Percentiles rank a stretch among this genome's conserved stretches.
phyloP scores from a whole-genome alignment of 2,329 filamentous ascomycete species.

The Xylaria sp. region DNA sequence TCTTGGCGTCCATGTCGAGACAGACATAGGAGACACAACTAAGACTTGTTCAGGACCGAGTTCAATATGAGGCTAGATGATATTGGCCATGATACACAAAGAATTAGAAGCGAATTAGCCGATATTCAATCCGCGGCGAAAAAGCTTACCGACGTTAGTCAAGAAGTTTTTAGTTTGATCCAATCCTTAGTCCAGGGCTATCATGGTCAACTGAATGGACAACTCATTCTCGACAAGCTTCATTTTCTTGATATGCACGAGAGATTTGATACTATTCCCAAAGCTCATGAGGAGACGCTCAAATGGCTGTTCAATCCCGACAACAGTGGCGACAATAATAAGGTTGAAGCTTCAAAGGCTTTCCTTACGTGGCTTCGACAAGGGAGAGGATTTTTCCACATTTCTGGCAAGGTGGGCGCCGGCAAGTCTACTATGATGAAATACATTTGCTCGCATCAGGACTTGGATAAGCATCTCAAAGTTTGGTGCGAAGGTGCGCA shows the following conservation, averaged over 20 bases:
- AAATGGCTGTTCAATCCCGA: slow-evolving; percentile 14
- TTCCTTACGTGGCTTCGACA: slow-evolving; percentile 28
- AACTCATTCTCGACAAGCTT: slow-evolving; percentile 19
- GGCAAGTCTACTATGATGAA: slow-evolving; percentile 37
- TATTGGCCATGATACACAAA: neutral
- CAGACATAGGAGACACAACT: neutral
- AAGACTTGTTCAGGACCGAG: slow-evolving; percentile 1
- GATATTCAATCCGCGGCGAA: neutral
- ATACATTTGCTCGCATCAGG: slow-evolving; percentile 20
- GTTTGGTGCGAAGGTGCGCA: slow-evolving; percentile 20
- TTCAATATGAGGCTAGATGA: neutral
- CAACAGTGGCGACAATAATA: neutral
- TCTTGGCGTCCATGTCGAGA: neutral
- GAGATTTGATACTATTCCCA: slow-evolving; percentile 26
- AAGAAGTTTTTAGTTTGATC: neutral
- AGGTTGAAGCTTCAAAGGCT: slow-evolving; percentile 9
- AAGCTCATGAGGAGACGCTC: slow-evolving; percentile 23
- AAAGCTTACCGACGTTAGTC: neutral
- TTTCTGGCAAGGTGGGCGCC: slow-evolving; percentile 32
- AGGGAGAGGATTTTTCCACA: slow-evolving; percentile 26
- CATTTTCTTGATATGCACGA: slow-evolving; percentile 26
- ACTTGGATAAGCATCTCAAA: neutral
- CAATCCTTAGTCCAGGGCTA: neutral
- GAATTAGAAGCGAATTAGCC: neutral
- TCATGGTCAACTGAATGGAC: slow-evolving; percentile 7